phyloP scores from a whole-genome alignment of 352 stramenopile species.

The Globisporangium middletonii region DNA sequence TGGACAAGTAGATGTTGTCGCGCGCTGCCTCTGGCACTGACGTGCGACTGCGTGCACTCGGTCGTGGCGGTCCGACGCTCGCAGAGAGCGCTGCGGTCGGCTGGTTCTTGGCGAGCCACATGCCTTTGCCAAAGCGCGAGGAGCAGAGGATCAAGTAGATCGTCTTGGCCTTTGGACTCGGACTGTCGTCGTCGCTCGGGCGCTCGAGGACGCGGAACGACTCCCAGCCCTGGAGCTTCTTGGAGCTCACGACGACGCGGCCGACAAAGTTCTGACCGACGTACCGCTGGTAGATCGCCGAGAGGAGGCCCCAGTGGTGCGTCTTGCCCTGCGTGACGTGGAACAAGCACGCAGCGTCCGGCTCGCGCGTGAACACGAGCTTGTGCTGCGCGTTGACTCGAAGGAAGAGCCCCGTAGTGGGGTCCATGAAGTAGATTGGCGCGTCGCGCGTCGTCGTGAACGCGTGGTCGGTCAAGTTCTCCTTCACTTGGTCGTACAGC shows the following conservation, averaged over 20 bases:
- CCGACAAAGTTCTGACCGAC: conserved; percentile 76
- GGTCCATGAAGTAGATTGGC: conserved; percentile 70
- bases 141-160: conserved; percentile 76
- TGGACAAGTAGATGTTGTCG: conserved; percentile 53
- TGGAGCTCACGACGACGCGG: conserved; percentile 43
- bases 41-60: conserved; percentile 1
- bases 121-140: conserved; percentile 73
- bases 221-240: conserved; percentile 71
- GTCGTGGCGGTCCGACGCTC: conserved; percentile 6
- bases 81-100: conserved; percentile 5
- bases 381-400: conserved; percentile 57
- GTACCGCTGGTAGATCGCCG: conserved; percentile 50
- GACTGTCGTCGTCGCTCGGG: conserved; percentile 11
- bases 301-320: conserved; percentile 79
- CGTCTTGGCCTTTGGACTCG: conserved; percentile 8
- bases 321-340: conserved; percentile 64
- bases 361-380: conserved; percentile 51
- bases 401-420: conserved; percentile 41
- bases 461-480: conserved; percentile 46
- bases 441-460: conserved; percentile 35
- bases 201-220: conserved; percentile 61
- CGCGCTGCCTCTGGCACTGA: conserved; percentile 5
- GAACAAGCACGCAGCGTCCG: conserved; percentile 70
- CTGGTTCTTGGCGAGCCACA: conserved; percentile 61
- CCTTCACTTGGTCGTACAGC: conserved; percentile 62